These are phyloP conservation scores for Ogataea paraovalis DNA, from an alignment of 805 yeast species.

Conservation along the genomic window DNA sequence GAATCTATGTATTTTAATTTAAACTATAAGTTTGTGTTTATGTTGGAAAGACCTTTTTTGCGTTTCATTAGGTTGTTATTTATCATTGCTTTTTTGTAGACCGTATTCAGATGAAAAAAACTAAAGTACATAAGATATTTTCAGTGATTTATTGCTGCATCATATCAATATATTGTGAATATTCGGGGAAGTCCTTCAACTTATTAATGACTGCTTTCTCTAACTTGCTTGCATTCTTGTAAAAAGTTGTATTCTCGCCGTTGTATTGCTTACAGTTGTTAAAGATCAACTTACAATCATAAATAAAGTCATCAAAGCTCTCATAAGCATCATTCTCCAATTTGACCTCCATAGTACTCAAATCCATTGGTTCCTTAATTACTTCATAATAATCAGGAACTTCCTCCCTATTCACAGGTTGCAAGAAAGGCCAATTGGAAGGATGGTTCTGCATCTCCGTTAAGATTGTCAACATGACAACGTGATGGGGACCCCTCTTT, in stretches of 20 bases:
- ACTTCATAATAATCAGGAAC: slow-evolving; percentile 96
- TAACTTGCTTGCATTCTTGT: slow-evolving; percentile 87
- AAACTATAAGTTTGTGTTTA: not conserved
- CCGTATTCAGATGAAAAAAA: not conserved
- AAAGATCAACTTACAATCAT: slow-evolving; percentile 82
- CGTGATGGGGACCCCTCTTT: slow-evolving; percentile 90
- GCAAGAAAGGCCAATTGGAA: slow-evolving; percentile 96
- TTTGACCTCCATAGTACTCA: slow-evolving; percentile 91
- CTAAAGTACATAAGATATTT: not conserved
- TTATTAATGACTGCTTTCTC: slow-evolving; percentile 84
- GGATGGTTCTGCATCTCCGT: slow-evolving; percentile 92
- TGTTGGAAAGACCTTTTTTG: not conserved
- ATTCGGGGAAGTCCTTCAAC: slow-evolving; percentile 88
- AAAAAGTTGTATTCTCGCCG: slow-evolving; percentile 91
- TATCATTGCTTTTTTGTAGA: not conserved
- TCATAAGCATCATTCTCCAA: slow-evolving; percentile 89
- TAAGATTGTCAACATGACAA: slow-evolving; percentile 83
- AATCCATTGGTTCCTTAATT: slow-evolving; percentile 96
- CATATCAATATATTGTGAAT: slow-evolving; percentile 71
- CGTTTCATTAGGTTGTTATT: not conserved
- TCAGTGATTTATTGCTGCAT: slow-evolving; percentile 14
- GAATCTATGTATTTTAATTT: not conserved
- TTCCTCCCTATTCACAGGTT: slow-evolving; percentile 89
- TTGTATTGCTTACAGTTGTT: slow-evolving; percentile 91
- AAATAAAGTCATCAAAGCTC: slow-evolving; percentile 84